phyloP scores from a whole-genome alignment of 768 basidiomycete genomes.

The Candolleomyces aberdarensis region DNA sequence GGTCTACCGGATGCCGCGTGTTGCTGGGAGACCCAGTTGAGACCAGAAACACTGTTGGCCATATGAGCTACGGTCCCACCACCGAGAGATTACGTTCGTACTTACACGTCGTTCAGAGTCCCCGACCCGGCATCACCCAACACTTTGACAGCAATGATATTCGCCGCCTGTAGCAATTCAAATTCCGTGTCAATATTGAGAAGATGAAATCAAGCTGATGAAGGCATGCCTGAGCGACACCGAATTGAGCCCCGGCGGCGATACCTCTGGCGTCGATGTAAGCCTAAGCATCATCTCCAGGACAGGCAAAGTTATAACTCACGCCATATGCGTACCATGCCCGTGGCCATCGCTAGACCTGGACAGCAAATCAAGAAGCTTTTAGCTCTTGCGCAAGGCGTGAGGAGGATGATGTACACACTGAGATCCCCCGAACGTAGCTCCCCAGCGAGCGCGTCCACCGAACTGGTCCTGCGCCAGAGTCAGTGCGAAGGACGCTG shows the following conservation, averaged over 20 bases:
- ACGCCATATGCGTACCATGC: slow-evolving; percentile 32
- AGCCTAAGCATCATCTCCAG: not conserved
- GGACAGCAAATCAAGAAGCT: not conserved
- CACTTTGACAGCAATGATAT: slow-evolving; percentile 39
- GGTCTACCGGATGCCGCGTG: slow-evolving; percentile 21
- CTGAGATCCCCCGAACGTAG: slow-evolving; percentile 26
- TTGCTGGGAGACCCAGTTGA: slow-evolving; percentile 27
- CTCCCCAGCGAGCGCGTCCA: slow-evolving; percentile 37
- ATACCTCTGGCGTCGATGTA: slow-evolving; percentile 13
- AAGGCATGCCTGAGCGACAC: slow-evolving; percentile 16
- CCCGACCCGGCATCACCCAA: slow-evolving; percentile 27
- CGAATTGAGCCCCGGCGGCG: slow-evolving; percentile 21
- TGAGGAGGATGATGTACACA: slow-evolving; percentile 5
- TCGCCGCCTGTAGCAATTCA: slow-evolving; percentile 16
- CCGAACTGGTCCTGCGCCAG: slow-evolving; percentile 24
- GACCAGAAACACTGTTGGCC: slow-evolving; percentile 22
- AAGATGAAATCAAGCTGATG: not conserved
- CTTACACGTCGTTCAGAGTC: not conserved
- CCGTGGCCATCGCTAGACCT: slow-evolving; percentile 31
- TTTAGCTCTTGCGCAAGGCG: not conserved
- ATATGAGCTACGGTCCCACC: not conserved
- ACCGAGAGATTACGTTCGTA: not conserved
- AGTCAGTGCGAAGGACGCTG: not conserved
- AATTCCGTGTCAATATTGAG: not conserved
- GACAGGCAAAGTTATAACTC: not conserved